These are phyloP conservation scores for Nadsonia commutata DNA, from an alignment of 1,139 yeast genomes.

Conservation along the genomic window DNA sequence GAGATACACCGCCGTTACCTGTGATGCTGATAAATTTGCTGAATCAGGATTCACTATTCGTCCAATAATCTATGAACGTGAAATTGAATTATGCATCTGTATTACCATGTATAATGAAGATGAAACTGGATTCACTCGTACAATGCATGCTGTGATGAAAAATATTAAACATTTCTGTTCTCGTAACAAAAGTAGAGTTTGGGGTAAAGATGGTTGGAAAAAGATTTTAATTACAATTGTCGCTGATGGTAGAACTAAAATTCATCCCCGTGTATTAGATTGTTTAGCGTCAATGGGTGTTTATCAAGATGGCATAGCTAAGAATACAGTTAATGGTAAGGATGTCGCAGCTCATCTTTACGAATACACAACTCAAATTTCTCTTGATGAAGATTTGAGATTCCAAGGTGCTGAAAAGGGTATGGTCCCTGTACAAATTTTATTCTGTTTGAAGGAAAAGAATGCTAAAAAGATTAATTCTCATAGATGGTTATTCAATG, in stretches of 20 bases:
- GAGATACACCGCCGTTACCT: conserved; percentile 90
- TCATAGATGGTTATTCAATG: conserved; percentile 90
- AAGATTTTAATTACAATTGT: conserved; percentile 82
- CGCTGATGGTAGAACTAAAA: conserved; percentile 85
- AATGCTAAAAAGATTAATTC: conserved; percentile 86
- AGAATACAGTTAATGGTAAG: conserved; percentile 79
- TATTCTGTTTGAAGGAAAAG: conserved; percentile 78
- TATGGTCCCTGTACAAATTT: conserved; percentile 80
- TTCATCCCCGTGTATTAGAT: conserved; percentile 68
- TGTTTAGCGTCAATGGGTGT: conserved; percentile 86
- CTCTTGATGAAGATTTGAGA: conserved; percentile 69
- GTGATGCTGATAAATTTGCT: conserved; percentile 75
- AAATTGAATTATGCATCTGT: conserved; percentile 79
- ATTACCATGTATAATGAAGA: conserved; percentile 96
- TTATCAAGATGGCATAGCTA: conserved; percentile 91
- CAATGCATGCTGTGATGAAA: conserved; percentile 85
- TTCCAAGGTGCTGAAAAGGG: conserved; percentile 72
- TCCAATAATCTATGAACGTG: conserved; percentile 71
- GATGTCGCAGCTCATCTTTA: conserved; percentile 85
- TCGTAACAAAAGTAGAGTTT: conserved; percentile 62
- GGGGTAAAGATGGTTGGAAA: conserved; percentile 97
- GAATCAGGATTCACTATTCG: conserved; percentile 70
- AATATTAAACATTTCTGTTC: conserved; percentile 78
- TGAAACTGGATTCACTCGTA: conserved; percentile 74
- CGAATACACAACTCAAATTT: conserved; percentile 85